Base-by-base conservation (phyloP, 129 eudicot genomes). In the Rutidosis leptorrhynchoides region DNA sequence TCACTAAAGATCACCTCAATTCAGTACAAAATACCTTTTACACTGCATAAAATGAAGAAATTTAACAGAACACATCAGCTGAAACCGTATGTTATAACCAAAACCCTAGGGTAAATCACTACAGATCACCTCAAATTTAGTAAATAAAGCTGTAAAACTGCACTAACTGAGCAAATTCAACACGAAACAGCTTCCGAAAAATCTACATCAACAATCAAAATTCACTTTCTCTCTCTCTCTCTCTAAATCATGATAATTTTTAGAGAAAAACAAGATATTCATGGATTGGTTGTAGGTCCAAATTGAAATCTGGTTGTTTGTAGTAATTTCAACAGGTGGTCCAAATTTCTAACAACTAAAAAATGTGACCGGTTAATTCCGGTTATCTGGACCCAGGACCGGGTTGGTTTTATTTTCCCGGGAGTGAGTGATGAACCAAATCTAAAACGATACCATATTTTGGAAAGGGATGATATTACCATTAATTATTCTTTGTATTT, bases 301-400 rank as follows among this genome's bases (percentile, higher is more conserved):
- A 70, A 82, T 25, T 22, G 30, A 54, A 23, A 6, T 7, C 26
- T 59, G 62, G 35, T n/a, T 52, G 56, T 69, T 52, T 64, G 67
- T 63, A 67, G 72, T 69, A 61, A 49, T 67, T 76, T 74, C 70
- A 80, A 83, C 82, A 63, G 62, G 80, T 65, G 74, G 85, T 83
- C 70, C 67, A 74, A 68, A 45, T n/a, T 53, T 30, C 68, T 71
- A 53, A 63, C 65, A 64, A 32, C 53, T 35, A 22, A 57, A 11
- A n/a, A 64, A 55, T 55, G 68, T 62, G 62, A 73, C 77, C 62
- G 80, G 83, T 23, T 68, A 33, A 25, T n/a, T 58, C 82, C 62
- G 62, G 62, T 14, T 26, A 57, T 56, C 5, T n/a, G 19, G 22
- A 46, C 5, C n/a, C n/a, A 16, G 70, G 71, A 73, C 65, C 77